phyloP scores from a whole-genome alignment of 1,284 basidiomycete genomes.

The Sporisorium graminicola region DNA sequence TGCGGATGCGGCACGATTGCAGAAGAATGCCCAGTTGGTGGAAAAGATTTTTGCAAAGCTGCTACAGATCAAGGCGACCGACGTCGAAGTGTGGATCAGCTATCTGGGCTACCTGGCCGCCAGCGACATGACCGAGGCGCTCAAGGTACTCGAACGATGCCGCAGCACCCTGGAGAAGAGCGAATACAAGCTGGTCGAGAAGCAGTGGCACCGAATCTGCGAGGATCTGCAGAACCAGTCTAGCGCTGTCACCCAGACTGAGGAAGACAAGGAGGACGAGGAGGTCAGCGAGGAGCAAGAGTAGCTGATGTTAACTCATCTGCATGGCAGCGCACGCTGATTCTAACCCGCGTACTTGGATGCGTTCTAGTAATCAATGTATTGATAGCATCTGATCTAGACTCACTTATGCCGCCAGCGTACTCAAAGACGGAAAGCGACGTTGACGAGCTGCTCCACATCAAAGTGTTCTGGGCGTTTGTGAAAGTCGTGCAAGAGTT shows the following conservation, averaged over 20 bases:
- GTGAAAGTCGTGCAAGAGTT: constrained; percentile 62
- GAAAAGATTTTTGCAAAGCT: constrained; percentile 31
- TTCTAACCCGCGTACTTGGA: background rate
- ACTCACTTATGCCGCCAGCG: too few relatives aligned
- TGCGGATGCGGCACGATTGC: background rate
- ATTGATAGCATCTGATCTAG: background rate
- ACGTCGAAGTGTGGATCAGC: constrained; percentile 32
- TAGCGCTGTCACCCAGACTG: background rate
- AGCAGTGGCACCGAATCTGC: constrained; percentile 39
- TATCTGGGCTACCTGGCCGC: constrained; percentile 26
- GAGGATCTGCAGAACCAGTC: constrained; percentile 15
- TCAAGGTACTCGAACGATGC: constrained; percentile 24
- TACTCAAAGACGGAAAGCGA: constrained; percentile 42
- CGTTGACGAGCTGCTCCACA: constrained; percentile 56
- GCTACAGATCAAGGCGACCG: constrained; percentile 25
- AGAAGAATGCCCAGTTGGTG: constrained; percentile 14
- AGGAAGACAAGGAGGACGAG: background rate
- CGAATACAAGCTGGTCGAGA: constrained; percentile 37
- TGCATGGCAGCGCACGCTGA: background rate
- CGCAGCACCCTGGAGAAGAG: constrained; percentile 16
- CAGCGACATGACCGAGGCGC: constrained; percentile 23
- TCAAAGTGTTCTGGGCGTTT: constrained; percentile 56
- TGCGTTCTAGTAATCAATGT: background rate
- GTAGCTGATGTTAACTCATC: background rate
- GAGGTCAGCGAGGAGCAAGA: constrained; percentile 1